Evolutionary conservation across 2,329 filamentous ascomycete species (phyloP).

Genomic region (Cryphonectria japonica): DNA sequence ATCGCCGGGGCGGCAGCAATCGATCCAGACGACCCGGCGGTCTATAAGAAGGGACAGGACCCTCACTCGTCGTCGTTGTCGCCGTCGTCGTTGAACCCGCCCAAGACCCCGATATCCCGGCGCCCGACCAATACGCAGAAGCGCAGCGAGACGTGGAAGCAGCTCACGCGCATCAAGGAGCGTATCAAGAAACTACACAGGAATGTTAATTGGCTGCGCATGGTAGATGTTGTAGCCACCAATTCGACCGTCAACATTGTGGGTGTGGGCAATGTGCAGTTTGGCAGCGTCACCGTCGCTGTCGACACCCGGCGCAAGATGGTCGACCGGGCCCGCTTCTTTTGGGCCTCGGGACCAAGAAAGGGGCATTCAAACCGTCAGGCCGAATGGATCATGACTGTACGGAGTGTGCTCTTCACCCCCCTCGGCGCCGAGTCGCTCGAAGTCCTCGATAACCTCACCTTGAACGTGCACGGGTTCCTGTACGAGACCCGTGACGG

Average conservation of each 20-base stretch:
- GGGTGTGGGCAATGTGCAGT: constrained; percentile 81
- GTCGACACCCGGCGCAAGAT: constrained; percentile 92
- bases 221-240: constrained; percentile 86
- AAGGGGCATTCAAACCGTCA: constrained; percentile 65
- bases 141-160: constrained; percentile 78
- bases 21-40: constrained; percentile 31
- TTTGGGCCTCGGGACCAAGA: constrained; percentile 72
- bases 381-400: constrained; percentile 90
- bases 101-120: constrained; percentile 37
- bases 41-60: constrained; percentile 29
- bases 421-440: constrained; percentile 81
- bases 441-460: constrained; percentile 85
- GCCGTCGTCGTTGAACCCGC: constrained; percentile 29
- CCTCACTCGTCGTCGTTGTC: constrained; percentile 30
- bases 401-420: constrained; percentile 87
- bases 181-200: constrained; percentile 83
- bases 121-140: constrained; percentile 39
- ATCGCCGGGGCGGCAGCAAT: constrained; percentile 37
- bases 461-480: constrained; percentile 88
- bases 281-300: constrained; percentile 82
- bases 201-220: constrained; percentile 83
- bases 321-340: constrained; percentile 86
- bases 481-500: constrained; percentile 85
- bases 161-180: constrained; percentile 79
- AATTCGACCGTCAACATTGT: constrained; percentile 77